Percentiles rank a stretch among this genome's conserved stretches.
phyloP scores from a whole-genome alignment of 495 filamentous ascomycete genomes.

The Annulohypoxylon moriforme region DNA sequence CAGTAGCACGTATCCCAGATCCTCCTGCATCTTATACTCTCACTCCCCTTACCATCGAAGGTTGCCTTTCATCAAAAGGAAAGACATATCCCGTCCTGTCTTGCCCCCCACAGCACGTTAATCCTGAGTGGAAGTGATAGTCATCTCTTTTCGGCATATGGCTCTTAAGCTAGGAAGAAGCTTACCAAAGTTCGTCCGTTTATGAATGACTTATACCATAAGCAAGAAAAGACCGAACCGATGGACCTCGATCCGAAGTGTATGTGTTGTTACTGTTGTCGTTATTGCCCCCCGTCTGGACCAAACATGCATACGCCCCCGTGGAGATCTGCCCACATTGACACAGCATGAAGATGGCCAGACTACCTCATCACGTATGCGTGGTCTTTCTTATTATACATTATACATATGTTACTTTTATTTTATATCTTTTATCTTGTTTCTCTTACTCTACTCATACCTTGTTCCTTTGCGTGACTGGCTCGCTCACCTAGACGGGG shows the following conservation, averaged over 20 bases:
- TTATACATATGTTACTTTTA: conserved; percentile 23
- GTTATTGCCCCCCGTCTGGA: conserved; percentile 36
- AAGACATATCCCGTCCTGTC: conserved; percentile 5
- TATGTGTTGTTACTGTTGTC: not conserved
- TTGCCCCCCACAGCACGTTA: conserved; percentile 31
- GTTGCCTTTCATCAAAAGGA: conserved; percentile 16
- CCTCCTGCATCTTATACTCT: conserved; percentile 41
- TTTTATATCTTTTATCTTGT: conserved; percentile 39
- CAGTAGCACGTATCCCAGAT: conserved; percentile 35
- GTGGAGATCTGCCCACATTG: conserved; percentile 34
- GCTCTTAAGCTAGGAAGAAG: not conserved
- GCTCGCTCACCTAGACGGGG: conserved; percentile 32
- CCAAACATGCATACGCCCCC: conserved; percentile 36
- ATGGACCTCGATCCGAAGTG: conserved; percentile 3
- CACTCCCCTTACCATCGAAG: conserved; percentile 26
- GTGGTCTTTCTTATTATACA: conserved; percentile 35
- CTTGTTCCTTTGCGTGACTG: conserved; percentile 9
- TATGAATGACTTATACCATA: conserved; percentile 11
- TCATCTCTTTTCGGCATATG: conserved; percentile 30
- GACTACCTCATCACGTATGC: conserved; percentile 42
- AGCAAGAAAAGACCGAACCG: conserved; percentile 1
- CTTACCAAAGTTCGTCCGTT: conserved; percentile 13
- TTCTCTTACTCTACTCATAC: conserved; percentile 29
- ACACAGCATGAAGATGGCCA: conserved; percentile 46
- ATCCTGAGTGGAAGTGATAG: conserved; percentile 42